These are phyloP conservation scores for Trichoderma sp. DNA, from an alignment of 2,329 filamentous ascomycete genomes.

Conservation along the genomic window DNA sequence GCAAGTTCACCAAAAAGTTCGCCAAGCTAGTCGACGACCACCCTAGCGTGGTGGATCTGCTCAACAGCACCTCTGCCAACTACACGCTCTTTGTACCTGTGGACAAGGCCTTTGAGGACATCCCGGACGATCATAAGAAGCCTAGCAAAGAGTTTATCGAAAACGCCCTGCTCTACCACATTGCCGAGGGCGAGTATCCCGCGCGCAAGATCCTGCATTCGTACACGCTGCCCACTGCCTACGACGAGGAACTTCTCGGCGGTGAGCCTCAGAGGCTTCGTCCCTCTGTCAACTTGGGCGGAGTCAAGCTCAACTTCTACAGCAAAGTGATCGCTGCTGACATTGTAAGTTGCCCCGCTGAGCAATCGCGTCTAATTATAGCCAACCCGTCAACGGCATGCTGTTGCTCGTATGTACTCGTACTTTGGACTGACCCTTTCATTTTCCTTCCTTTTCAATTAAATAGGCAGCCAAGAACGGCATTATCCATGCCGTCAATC, in stretches of 20 bases:
- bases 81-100: slow-evolving; percentile 80
- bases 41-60: slow-evolving; percentile 64
- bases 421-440: slow-evolving; percentile 2
- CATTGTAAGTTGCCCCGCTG: slow-evolving; percentile 51
- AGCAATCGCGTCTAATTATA: slow-evolving; percentile 11
- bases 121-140: slow-evolving; percentile 53
- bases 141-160: slow-evolving; percentile 69
- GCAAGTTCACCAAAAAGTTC: slow-evolving; percentile 74
- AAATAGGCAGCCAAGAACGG: slow-evolving; percentile 70
- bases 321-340: slow-evolving; percentile 67
- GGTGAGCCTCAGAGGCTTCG: slow-evolving; percentile 69
- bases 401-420: neutral
- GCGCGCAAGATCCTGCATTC: slow-evolving; percentile 62
- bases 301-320: slow-evolving; percentile 74
- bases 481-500: slow-evolving; percentile 73
- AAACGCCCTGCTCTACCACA: slow-evolving; percentile 70
- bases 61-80: slow-evolving; percentile 73
- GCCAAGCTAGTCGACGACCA: slow-evolving; percentile 72
- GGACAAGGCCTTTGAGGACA: slow-evolving; percentile 68
- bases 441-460: neutral
- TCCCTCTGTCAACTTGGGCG: slow-evolving; percentile 59
- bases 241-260: slow-evolving; percentile 59
- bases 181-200: slow-evolving; percentile 65
- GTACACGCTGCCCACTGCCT: slow-evolving; percentile 71
- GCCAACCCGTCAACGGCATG: neutral